These are phyloP conservation scores for Hevea brasiliensis DNA, from an alignment of 345 rosid genomes.

Conservation along the genomic window DNA sequence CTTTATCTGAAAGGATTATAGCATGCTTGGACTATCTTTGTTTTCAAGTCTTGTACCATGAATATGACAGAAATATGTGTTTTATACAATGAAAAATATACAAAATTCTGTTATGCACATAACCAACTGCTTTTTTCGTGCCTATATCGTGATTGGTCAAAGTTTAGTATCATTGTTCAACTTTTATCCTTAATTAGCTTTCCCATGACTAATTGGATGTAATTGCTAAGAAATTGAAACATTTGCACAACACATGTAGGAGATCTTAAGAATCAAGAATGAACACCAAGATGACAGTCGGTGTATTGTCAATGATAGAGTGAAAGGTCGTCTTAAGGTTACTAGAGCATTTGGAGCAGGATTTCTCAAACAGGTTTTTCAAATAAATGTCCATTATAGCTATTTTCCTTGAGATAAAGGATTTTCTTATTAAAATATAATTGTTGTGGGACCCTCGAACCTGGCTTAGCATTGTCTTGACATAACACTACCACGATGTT, in stretches of 20 bases:
- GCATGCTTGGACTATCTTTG: background rate
- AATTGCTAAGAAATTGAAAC: background rate
- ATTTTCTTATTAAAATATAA: too few species aligned
- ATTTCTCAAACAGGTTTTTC: slow-evolving; percentile 78
- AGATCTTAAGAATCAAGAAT: slow-evolving; percentile 80
- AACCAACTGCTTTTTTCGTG: background rate
- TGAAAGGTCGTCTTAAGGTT: slow-evolving; percentile 93
- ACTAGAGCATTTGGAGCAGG: slow-evolving; percentile 99
- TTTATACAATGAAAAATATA: background rate
- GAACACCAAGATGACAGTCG: slow-evolving; percentile 93
- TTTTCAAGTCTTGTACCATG: background rate
- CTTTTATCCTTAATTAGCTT: background rate
- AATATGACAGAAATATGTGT: background rate
- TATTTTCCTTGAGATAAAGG: too few species aligned
- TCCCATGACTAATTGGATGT: background rate
- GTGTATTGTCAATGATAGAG: slow-evolving; percentile 87
- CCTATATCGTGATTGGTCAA: background rate
- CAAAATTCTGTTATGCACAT: background rate
- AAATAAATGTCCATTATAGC: background rate
- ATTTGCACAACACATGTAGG: slow-evolving; percentile 52
- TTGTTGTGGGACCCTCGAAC: too few species aligned
- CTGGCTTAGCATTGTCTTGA: too few species aligned
- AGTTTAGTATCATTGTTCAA: background rate
- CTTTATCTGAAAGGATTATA: background rate
- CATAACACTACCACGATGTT: too few species aligned